Evolutionary conservation across 371 early-diverging fungal species (phyloP).

Genomic region (Polyrhizophydium stewartii): DNA sequence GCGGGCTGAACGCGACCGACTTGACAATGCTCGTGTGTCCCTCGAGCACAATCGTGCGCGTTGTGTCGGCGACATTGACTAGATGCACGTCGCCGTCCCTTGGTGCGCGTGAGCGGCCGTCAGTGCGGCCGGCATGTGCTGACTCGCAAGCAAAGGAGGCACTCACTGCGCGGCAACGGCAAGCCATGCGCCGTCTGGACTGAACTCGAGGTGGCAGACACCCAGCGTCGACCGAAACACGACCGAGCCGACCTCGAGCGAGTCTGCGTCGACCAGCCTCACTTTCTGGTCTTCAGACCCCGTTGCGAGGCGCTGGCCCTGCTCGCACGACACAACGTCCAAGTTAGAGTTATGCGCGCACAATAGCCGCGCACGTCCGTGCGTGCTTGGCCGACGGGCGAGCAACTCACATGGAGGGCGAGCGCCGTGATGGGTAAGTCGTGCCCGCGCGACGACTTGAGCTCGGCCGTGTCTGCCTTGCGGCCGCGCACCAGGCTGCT

Average conservation of each 20-base stretch:
- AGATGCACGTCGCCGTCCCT: slow-evolving; percentile 18
- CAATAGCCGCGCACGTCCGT: too few species aligned
- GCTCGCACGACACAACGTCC: too few species aligned
- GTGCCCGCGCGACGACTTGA: too few species aligned
- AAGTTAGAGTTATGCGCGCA: too few species aligned
- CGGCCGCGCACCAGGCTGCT: too few species aligned
- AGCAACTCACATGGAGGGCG: too few species aligned
- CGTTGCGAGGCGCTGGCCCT: not conserved
- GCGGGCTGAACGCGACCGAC: slow-evolving; percentile 12
- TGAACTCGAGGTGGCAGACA: not conserved
- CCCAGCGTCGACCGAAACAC: not conserved
- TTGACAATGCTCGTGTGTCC: slow-evolving; percentile 14
- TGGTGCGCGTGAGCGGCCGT: not conserved
- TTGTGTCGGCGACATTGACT: slow-evolving; percentile 12
- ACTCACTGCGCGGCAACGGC: slow-evolving; percentile 19
- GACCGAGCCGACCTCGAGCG: not conserved
- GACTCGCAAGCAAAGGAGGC: not conserved
- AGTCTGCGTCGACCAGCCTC: not conserved
- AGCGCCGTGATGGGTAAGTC: too few species aligned
- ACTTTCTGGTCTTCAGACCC: not conserved
- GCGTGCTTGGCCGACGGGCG: too few species aligned
- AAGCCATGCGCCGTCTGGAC: not conserved
- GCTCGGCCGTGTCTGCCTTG: too few species aligned
- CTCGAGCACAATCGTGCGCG: not conserved
- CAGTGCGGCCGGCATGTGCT: not conserved